A percentile compares a stretch with the other conserved stretches of the same genome.
Evolutionary conservation across 2,329 filamentous ascomycete genomes (phyloP).

Genomic region (Fusarium temperatum): DNA sequence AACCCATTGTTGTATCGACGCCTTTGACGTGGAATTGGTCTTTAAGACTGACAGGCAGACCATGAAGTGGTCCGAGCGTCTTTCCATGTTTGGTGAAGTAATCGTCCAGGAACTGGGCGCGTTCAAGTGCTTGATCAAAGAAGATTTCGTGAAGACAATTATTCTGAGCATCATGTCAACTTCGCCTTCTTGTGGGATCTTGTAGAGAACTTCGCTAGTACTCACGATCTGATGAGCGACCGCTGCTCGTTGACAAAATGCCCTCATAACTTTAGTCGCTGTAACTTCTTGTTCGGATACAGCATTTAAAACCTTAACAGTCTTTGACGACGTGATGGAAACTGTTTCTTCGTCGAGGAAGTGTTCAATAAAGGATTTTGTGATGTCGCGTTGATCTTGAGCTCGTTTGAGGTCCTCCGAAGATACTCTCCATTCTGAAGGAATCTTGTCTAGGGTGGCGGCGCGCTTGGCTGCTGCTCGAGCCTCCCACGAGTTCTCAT

Average conservation of each 20-base stretch:
- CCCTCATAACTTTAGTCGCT: constrained; percentile 56
- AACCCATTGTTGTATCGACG: constrained; percentile 55
- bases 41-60: constrained; percentile 51
- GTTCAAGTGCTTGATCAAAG: constrained; percentile 28
- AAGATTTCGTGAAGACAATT: constrained; percentile 34
- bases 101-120: constrained; percentile 17
- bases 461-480: constrained; percentile 31
- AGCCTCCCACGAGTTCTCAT: constrained; percentile 3
- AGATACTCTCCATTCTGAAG: constrained; percentile 30
- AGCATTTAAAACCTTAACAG: background rate
- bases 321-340: constrained; percentile 17
- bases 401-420: constrained; percentile 19
- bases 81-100: constrained; percentile 7
- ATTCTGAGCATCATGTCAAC: background rate
- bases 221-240: constrained; percentile 64
- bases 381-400: constrained; percentile 12
- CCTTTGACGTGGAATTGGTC: constrained; percentile 70
- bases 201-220: constrained; percentile 45
- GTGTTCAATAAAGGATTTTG: constrained; percentile 29
- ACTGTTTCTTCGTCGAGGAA: constrained; percentile 13
- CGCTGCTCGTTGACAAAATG: constrained; percentile 60
- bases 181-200: constrained; percentile 59
- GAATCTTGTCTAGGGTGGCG: constrained; percentile 27
- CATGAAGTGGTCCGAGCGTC: constrained; percentile 33
- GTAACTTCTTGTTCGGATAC: background rate